These are phyloP conservation scores for Colletotrichum navitas DNA, from an alignment of 2,329 filamentous ascomycete genomes.

Conservation along the genomic window DNA sequence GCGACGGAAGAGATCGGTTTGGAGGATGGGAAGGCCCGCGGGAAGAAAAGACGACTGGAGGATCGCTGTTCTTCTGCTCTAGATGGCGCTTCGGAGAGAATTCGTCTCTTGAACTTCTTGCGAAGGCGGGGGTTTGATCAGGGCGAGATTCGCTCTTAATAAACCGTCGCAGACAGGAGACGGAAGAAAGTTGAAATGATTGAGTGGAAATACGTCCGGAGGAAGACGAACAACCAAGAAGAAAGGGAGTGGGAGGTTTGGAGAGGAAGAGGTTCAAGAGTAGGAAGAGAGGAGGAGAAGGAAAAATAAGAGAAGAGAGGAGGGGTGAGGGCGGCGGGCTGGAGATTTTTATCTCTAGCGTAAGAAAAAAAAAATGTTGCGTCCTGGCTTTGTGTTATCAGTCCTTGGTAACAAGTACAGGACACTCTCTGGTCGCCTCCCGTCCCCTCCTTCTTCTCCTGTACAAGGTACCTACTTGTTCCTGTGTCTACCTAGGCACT, in stretches of 20 bases:
- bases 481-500: too few species aligned
- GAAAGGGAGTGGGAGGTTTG: slow-evolving; percentile 52
- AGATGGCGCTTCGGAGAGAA: slow-evolving; percentile 44
- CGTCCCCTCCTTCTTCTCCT: neutral
- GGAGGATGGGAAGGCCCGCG: slow-evolving; percentile 46
- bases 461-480: neutral
- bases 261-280: slow-evolving; percentile 50
- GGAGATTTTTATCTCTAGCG: slow-evolving; percentile 52
- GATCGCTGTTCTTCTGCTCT: slow-evolving; percentile 51
- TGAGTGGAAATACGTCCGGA: slow-evolving; percentile 57
- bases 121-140: slow-evolving; percentile 37
- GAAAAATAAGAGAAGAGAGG: slow-evolving; percentile 29
- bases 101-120: slow-evolving; percentile 32
- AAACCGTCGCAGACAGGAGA: slow-evolving; percentile 42
- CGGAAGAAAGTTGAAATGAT: slow-evolving; percentile 48
- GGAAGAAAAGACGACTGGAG: slow-evolving; percentile 56
- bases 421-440: neutral
- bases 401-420: neutral
- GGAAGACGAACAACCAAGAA: slow-evolving; percentile 53
- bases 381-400: slow-evolving; percentile 37
- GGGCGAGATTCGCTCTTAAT: slow-evolving; percentile 40
- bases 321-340: slow-evolving; percentile 44
- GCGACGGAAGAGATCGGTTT: slow-evolving; percentile 22
- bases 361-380: slow-evolving; percentile 11
- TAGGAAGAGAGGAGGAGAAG: slow-evolving; percentile 36